phyloP scores from a whole-genome alignment of 2,329 filamentous ascomycete genomes.

The Harringtonia aguacate region DNA sequence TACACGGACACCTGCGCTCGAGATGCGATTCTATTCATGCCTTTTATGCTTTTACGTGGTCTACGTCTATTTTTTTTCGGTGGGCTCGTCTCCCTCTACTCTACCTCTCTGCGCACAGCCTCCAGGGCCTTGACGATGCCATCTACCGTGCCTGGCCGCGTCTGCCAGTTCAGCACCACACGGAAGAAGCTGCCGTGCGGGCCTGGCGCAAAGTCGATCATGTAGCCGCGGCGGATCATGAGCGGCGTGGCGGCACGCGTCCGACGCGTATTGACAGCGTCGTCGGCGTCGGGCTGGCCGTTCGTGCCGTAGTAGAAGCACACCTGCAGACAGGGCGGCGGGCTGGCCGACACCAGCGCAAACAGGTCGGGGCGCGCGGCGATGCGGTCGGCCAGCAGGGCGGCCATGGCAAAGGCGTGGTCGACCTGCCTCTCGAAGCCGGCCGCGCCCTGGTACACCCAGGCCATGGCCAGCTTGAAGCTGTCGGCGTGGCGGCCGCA shows the following conservation, averaged over 20 bases:
- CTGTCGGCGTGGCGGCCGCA: slow-evolving; percentile 80
- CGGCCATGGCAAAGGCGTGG: slow-evolving; percentile 60
- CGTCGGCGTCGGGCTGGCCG: slow-evolving; percentile 26
- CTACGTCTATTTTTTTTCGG: neutral
- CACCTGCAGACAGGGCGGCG: slow-evolving; percentile 82
- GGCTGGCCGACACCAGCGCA: slow-evolving; percentile 60
- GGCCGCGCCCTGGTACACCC: slow-evolving; percentile 75
- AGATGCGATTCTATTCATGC: too few species aligned
- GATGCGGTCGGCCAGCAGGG: slow-evolving; percentile 54
- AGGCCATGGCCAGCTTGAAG: slow-evolving; percentile 78
- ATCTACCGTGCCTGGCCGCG: slow-evolving; percentile 37
- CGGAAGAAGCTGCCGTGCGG: slow-evolving; percentile 45
- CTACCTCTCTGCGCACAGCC: slow-evolving; percentile 23
- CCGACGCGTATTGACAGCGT: slow-evolving; percentile 34
- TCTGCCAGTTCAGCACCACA: slow-evolving; percentile 50
- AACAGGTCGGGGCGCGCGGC: slow-evolving; percentile 44
- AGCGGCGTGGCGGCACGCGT: slow-evolving; percentile 37
- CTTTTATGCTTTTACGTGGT: too few species aligned
- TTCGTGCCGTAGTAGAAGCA: slow-evolving; percentile 72
- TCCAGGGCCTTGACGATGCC: slow-evolving; percentile 44
- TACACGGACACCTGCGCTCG: too few species aligned
- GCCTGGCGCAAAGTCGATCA: slow-evolving; percentile 52
- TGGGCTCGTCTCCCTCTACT: too few species aligned
- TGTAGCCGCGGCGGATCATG: slow-evolving; percentile 42
- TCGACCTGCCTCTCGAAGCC: slow-evolving; percentile 66